Percentiles rank a stretch among this genome's conserved stretches.
These are phyloP conservation scores for Pichia nanzhaoensis DNA, from an alignment of 805 yeast genomes.

Conservation along the genomic window DNA sequence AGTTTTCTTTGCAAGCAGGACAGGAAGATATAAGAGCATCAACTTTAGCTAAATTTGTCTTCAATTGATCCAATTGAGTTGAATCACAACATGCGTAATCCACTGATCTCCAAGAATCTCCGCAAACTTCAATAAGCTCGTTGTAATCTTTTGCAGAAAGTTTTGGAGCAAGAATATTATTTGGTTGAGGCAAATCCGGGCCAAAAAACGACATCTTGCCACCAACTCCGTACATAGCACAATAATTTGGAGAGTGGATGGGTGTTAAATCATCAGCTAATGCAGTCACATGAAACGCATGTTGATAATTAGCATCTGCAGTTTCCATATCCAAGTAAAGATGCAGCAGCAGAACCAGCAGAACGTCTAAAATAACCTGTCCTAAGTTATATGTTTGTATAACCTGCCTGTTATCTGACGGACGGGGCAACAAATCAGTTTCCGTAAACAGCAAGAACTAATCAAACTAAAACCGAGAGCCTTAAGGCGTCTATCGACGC, in stretches of 20 bases:
- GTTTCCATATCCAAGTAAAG: too few relatives aligned
- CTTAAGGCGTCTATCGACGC: too few relatives aligned
- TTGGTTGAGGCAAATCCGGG: slow-evolving; percentile 70
- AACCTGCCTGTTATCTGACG: too few relatives aligned
- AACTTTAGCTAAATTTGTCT: slow-evolving; percentile 60
- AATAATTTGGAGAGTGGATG: slow-evolving; percentile 37
- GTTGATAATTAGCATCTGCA: not conserved
- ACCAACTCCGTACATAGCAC: slow-evolving; percentile 55
- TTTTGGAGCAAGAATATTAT: slow-evolving; percentile 39
- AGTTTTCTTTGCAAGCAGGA: slow-evolving; percentile 88
- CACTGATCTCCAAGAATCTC: slow-evolving; percentile 50
- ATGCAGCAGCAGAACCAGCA: too few relatives aligned
- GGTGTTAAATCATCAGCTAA: slow-evolving; percentile 1
- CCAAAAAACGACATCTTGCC: slow-evolving; percentile 82
- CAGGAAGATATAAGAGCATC: slow-evolving; percentile 80
- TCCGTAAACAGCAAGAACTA: too few relatives aligned
- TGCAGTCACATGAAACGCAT: not conserved
- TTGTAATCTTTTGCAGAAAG: slow-evolving; percentile 41
- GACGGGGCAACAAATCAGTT: too few relatives aligned
- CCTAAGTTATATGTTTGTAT: too few relatives aligned
- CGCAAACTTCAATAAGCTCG: slow-evolving; percentile 58
- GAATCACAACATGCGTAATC: slow-evolving; percentile 62
- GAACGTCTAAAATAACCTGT: too few relatives aligned
- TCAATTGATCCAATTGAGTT: slow-evolving; percentile 52
- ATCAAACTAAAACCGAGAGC: too few relatives aligned